phyloP scores from a whole-genome alignment of 805 yeast genomes.

The Candida arabinofermentans region DNA sequence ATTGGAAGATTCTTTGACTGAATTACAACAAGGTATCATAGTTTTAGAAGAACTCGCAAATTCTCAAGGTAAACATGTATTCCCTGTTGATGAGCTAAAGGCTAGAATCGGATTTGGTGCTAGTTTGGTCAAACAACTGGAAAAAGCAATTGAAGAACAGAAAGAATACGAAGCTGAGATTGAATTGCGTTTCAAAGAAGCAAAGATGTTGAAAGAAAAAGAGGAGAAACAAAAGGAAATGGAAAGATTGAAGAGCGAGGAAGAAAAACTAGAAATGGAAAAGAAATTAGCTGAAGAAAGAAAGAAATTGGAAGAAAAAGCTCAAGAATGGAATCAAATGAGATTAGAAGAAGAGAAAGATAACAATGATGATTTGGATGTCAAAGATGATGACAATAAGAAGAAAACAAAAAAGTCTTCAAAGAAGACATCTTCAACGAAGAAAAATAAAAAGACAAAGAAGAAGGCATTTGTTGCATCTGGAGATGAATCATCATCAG shows the following conservation, averaged over 20 bases:
- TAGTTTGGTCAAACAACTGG: slow-evolving; percentile 69
- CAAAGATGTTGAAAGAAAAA: slow-evolving; percentile 55
- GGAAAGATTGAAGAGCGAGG: slow-evolving; percentile 42
- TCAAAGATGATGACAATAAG: slow-evolving; percentile 30
- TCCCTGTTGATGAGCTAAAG: slow-evolving; percentile 71
- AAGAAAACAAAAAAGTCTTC: slow-evolving; percentile 28
- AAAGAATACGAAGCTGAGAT: slow-evolving; percentile 56
- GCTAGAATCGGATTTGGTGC: slow-evolving; percentile 87
- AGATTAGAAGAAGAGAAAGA: slow-evolving; percentile 34
- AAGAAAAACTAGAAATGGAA: slow-evolving; percentile 41
- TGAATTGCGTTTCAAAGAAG: slow-evolving; percentile 64
- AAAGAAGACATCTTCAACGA: slow-evolving; percentile 15
- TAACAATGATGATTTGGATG: slow-evolving; percentile 31
- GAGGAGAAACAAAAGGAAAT: slow-evolving; percentile 46
- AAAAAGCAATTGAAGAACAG: slow-evolving; percentile 68
- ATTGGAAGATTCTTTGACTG: slow-evolving; percentile 51
- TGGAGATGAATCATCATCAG: slow-evolving; percentile 38
- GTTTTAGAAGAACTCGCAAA: slow-evolving; percentile 31
- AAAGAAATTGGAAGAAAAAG: slow-evolving; percentile 50
- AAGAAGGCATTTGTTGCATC: slow-evolving; percentile 32
- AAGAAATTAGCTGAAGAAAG: slow-evolving; percentile 43
- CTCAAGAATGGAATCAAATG: slow-evolving; percentile 48
- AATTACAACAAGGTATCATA: slow-evolving; percentile 59
- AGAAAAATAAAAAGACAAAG: slow-evolving; percentile 13
- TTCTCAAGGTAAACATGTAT: slow-evolving; percentile 20